Conservation (phyloP, 768 basidiomycete species). For the Trametes elegans region DNA sequence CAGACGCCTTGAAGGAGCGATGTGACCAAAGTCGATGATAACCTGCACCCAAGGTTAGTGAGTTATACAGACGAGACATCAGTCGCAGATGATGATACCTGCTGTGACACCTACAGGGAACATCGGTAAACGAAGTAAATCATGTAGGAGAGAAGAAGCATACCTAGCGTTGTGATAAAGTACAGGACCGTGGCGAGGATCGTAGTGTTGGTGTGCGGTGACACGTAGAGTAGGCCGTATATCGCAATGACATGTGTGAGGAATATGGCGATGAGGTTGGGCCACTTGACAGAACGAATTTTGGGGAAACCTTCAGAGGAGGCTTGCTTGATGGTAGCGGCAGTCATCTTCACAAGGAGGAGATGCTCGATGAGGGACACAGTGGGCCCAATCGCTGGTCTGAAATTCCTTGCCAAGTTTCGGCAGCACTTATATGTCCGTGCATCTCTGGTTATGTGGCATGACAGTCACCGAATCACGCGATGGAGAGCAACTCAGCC, state of each 20-base stretch:
- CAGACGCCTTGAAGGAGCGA: constrained; percentile 88
- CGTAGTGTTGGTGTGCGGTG: constrained; percentile 68
- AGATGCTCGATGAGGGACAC: no score
- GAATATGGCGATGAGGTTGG: constrained; percentile 69
- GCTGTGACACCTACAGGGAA: not conserved
- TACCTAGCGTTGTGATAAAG: constrained; percentile 79
- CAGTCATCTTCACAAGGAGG: no score
- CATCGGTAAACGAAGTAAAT: not conserved
- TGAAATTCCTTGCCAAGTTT: no score
- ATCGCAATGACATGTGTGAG: constrained; percentile 71
- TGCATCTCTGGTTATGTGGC: no score
- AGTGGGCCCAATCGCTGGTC: no score
- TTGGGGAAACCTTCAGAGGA: not conserved
- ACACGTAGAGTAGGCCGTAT: constrained; percentile 66
- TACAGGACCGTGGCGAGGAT: constrained; percentile 66
- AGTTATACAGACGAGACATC: not conserved
- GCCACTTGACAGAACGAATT: constrained; percentile 63
- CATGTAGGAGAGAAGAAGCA: constrained; percentile 23
- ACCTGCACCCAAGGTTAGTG: constrained; percentile 60
- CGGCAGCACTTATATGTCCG: no score
- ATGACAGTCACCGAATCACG: no score
- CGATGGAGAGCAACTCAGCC: no score
- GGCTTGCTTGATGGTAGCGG: no score
- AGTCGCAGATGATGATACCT: not conserved
- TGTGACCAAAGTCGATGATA: constrained; percentile 99